Conservation (phyloP, 2,329 filamentous ascomycete species). For the Claviceps citrina region DNA sequence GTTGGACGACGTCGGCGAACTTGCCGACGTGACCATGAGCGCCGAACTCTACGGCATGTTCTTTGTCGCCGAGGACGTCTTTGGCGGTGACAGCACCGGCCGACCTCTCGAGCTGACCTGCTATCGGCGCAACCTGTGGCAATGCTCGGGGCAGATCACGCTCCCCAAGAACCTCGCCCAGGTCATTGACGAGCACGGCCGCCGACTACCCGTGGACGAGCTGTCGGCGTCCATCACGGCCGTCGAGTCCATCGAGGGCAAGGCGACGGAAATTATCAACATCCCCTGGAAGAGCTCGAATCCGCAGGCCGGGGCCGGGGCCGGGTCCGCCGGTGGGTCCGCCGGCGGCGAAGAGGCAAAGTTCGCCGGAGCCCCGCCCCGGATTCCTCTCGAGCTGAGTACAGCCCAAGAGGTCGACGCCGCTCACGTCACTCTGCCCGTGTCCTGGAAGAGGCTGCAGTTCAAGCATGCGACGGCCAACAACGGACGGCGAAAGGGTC, state of each 20-base stretch:
- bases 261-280: slow-evolving; percentile 82
- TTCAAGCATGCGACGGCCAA: slow-evolving; percentile 95
- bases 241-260: slow-evolving; percentile 83
- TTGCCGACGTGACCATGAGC: slow-evolving; percentile 49
- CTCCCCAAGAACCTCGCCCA: slow-evolving; percentile 58
- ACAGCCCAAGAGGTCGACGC: slow-evolving; percentile 58
- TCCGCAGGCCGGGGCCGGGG: slow-evolving; percentile 25
- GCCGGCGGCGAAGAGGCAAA: slow-evolving; percentile 31
- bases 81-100: slow-evolving; percentile 40
- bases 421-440: slow-evolving; percentile 62
- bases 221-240: slow-evolving; percentile 71
- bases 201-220: slow-evolving; percentile 60
- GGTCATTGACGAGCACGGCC: slow-evolving; percentile 58
- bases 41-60: slow-evolving; percentile 81
- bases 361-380: slow-evolving; percentile 34
- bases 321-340: too few relatives aligned
- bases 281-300: slow-evolving; percentile 84
- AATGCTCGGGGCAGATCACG: slow-evolving; percentile 77
- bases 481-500: slow-evolving; percentile 81
- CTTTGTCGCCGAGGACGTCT: slow-evolving; percentile 71
- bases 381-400: slow-evolving; percentile 38
- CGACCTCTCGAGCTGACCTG: slow-evolving; percentile 73
- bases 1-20: slow-evolving; percentile 49
- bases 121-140: slow-evolving; percentile 87
- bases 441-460: slow-evolving; percentile 87